These are phyloP conservation scores for Oryza longistaminata DNA, from an alignment of 176 grass and related monocot species.

Conservation along the genomic window DNA sequence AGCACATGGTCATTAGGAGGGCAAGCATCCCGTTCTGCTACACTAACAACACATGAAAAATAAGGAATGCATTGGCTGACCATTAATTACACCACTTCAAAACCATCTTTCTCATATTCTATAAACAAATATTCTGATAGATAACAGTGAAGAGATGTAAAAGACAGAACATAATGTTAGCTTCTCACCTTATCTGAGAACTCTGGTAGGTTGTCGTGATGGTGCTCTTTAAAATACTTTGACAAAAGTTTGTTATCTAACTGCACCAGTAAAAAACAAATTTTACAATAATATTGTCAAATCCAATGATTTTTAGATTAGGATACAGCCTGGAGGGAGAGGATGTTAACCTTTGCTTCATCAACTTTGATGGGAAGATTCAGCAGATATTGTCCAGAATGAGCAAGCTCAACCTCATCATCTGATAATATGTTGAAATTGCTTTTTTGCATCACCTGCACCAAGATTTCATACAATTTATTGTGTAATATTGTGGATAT, in stretches of 20 bases:
- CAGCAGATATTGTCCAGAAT: constrained; percentile 81
- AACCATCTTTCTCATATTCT: neutral
- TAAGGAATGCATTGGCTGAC: constrained; percentile 16
- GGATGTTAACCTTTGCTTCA: constrained; percentile 68
- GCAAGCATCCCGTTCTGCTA: neutral
- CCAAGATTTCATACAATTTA: constrained; percentile 31
- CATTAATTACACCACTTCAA: neutral
- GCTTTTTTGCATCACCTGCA: constrained; percentile 93
- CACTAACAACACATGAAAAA: constrained; percentile 7
- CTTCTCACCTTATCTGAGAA: constrained; percentile 79
- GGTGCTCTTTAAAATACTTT: constrained; percentile 89
- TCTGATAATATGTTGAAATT: constrained; percentile 97
- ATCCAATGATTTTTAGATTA: constrained; percentile 1
- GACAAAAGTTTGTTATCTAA: constrained; percentile 79
- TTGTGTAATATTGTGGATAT: constrained; percentile 4
- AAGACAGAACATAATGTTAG: neutral
- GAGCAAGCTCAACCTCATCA: constrained; percentile 92
- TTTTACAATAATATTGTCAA: neutral
- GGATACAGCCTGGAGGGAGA: neutral
- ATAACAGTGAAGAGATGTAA: constrained; percentile 5
- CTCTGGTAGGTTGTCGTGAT: constrained; percentile 81
- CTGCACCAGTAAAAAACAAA: constrained; percentile 49
- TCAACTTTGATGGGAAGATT: constrained; percentile 99
- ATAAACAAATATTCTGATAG: neutral
- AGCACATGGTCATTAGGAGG: neutral